Base-by-base conservation (phyloP, 345 rosid species). In the Trapa bicornis region DNA sequence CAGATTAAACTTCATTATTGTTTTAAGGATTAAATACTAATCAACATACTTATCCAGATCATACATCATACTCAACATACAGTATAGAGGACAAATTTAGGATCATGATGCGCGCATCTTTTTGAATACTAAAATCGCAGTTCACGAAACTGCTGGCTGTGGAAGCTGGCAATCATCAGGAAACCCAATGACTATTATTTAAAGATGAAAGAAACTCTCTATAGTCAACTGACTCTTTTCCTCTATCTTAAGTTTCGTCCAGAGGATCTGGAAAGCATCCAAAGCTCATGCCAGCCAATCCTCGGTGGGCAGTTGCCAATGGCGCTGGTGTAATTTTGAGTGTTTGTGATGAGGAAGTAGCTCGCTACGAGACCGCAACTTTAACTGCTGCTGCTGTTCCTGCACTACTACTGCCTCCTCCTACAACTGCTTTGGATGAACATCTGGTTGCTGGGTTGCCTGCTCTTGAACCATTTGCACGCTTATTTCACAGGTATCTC, bases 241-340 rank as follows among this genome's bases (percentile, higher is more conserved):
- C 1, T 35, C 63, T 2, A 3, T 61, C 61, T 68, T 65, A 69
- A 86, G 88, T 91, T 74, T 83, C 93, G 76, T 82, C 97, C 67
- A 90, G 92, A 42, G 96, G 96, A 77, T 88, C 97, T 73, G 98
- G 98, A 72, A 93, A 93, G 79, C 96, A 93, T 80, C 98, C 98
- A 71, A 97, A 93, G 73, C 87, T 90, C 72, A 80, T 93, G 85
- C 94, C 85, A 57, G 85, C 98, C 10, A 86, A 97, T 17, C 98
- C 98, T 47, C 82, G 97, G 72, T 93, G 98, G 98, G 98, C 98
- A 32, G 97, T 93, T 72, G 98, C 98, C 61, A 93, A 93, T 78
- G 97, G 98, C 72, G 98, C 98, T 37, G 98, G 98, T 74, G 97
- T 93, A 33, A 93, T 93, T 68, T 75, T 93, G 71, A 93, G 98